phyloP scores from a whole-genome alignment of 108 stramenopile species.

The Phaeodactylum tricornutum region DNA sequence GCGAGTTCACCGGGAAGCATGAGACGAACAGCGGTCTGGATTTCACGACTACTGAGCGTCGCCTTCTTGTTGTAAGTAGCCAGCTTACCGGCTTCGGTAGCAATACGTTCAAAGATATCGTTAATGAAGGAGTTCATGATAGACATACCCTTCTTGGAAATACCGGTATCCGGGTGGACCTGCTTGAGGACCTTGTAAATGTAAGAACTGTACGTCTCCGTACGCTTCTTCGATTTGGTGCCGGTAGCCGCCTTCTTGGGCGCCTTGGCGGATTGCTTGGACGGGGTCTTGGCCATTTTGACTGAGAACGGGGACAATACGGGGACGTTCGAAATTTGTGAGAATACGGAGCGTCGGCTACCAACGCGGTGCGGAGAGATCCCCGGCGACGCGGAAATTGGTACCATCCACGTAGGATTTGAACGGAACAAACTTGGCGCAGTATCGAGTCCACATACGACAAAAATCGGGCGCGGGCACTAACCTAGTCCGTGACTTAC shows the following conservation, averaged over 20 bases:
- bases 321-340: too few relatives aligned
- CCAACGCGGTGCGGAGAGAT: too few relatives aligned
- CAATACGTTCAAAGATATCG: constrained; percentile 89
- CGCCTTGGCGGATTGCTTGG: constrained; percentile 53
- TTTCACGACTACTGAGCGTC: constrained; percentile 82
- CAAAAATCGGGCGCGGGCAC: too few relatives aligned
- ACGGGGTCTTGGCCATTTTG: constrained; percentile 64
- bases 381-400: too few relatives aligned
- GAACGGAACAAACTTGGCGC: too few relatives aligned
- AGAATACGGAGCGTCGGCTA: too few relatives aligned
- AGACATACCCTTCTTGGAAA: constrained; percentile 91
- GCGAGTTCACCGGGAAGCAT: constrained; percentile 90
- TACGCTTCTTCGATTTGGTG: constrained; percentile 64
- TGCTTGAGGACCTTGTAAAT: constrained; percentile 93
- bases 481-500: too few relatives aligned
- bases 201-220: constrained; percentile 82
- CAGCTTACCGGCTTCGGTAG: constrained; percentile 80
- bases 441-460: too few relatives aligned
- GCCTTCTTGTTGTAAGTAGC: constrained; percentile 92
- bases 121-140: constrained; percentile 96
- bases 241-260: constrained; percentile 32
- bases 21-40: constrained; percentile 90
- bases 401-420: too few relatives aligned
- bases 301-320: too few relatives aligned
- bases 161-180: constrained; percentile 83